phyloP scores from a whole-genome alignment of 768 basidiomycete species.

The Boletus eberwhitei region DNA sequence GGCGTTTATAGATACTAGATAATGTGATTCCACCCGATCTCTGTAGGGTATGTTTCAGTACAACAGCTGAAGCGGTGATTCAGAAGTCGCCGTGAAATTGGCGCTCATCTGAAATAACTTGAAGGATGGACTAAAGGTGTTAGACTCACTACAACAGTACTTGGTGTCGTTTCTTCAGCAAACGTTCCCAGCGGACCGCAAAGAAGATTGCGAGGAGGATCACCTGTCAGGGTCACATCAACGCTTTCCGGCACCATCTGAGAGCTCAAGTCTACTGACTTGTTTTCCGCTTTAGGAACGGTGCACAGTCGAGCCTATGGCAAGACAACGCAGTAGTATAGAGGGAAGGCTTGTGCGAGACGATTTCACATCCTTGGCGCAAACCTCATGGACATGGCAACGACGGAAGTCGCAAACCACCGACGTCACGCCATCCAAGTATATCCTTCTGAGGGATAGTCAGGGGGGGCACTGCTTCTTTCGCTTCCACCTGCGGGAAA shows the following conservation, averaged over 20 bases:
- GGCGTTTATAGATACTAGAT: background rate
- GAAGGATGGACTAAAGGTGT: background rate
- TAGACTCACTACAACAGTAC: constrained; percentile 8
- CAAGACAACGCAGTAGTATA: background rate
- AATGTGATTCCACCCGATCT: background rate
- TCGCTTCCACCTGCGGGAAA: constrained; percentile 7
- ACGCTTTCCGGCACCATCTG: background rate
- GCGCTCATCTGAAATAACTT: background rate
- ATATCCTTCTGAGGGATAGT: background rate
- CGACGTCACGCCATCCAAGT: constrained; percentile 10
- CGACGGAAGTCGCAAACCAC: constrained; percentile 18
- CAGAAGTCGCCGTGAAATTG: background rate
- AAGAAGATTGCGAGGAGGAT: background rate
- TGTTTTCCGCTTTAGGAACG: constrained; percentile 1
- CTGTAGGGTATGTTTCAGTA: background rate
- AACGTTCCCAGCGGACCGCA: background rate
- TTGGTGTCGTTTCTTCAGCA: background rate
- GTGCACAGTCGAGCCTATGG: background rate
- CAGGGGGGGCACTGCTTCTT: background rate
- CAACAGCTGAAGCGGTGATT: background rate
- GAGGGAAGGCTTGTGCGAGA: background rate
- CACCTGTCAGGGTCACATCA: background rate
- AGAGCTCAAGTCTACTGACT: constrained; percentile 5
- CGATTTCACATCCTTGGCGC: background rate
- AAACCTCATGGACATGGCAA: constrained; percentile 9